Conservation (phyloP, 2,329 filamentous ascomycete species). For the Claviceps pazoutovae region DNA sequence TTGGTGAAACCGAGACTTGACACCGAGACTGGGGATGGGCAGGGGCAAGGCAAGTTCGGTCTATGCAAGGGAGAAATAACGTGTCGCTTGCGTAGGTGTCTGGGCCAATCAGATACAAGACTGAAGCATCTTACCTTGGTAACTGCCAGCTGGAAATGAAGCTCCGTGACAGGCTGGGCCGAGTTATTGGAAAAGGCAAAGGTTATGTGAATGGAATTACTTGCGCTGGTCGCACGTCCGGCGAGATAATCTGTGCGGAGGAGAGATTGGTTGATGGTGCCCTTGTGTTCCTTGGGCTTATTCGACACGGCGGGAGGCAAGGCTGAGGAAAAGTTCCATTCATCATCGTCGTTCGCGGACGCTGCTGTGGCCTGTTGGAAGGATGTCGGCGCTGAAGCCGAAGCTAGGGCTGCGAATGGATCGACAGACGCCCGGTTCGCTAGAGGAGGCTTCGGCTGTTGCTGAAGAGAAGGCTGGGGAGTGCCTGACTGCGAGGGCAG, state of each 20-base stretch:
- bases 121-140: slow-evolving; percentile 54
- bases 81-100: too few relatives aligned
- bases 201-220: slow-evolving; percentile 50
- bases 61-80: too few relatives aligned
- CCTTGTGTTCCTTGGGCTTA: slow-evolving; percentile 46
- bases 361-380: slow-evolving; percentile 13
- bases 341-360: slow-evolving; percentile 65
- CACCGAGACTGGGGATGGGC: too few relatives aligned
- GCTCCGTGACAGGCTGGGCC: slow-evolving; percentile 53
- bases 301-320: slow-evolving; percentile 46
- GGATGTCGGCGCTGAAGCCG: slow-evolving; percentile 13
- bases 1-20: too few relatives aligned
- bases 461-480: slow-evolving; percentile 34
- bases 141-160: slow-evolving; percentile 86
- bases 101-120: too few relatives aligned
- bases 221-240: slow-evolving; percentile 38
- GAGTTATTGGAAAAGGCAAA: slow-evolving; percentile 79
- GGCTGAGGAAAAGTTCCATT: slow-evolving; percentile 87
- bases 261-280: slow-evolving; percentile 53
- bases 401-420: slow-evolving; percentile 38
- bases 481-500: slow-evolving; percentile 37
- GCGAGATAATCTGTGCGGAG: slow-evolving; percentile 64
- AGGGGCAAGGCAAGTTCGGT: too few relatives aligned
- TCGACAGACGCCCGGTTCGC: slow-evolving; percentile 28
- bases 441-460: slow-evolving; percentile 32